These are phyloP conservation scores for Macadamia integrifolia DNA, from an alignment of 164 flowering plant species.

Conservation along the genomic window DNA sequence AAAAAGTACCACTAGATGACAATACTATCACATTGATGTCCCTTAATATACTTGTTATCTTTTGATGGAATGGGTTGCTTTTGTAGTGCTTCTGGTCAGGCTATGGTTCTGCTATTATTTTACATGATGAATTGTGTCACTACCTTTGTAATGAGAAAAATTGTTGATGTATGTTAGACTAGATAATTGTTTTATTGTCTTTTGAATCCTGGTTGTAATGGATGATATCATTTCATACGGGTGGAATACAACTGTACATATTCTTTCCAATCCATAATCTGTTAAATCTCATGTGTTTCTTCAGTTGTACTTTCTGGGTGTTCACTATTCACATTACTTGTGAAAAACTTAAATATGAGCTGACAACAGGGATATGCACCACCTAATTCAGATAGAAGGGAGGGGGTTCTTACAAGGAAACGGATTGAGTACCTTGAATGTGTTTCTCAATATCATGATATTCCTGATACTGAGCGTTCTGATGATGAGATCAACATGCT, in stretches of 20 bases:
- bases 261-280: not conserved
- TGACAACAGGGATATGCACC: slow-evolving; percentile 99
- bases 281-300: not conserved
- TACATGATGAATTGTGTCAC: no score
- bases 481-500: slow-evolving; percentile 98
- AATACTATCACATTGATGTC: no score
- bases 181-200: no score
- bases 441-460: slow-evolving; percentile 87
- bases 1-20: no score
- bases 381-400: slow-evolving; percentile 99
- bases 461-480: slow-evolving; percentile 86
- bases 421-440: slow-evolving; percentile 86
- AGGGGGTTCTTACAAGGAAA: slow-evolving; percentile 82
- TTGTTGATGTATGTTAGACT: no score
- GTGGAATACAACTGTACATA: not conserved
- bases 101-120: no score
- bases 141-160: no score
- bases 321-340: slow-evolving; percentile 19
- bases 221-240: no score
- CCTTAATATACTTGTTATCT: no score
- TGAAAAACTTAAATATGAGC: slow-evolving; percentile 58
- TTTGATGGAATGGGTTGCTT: not conserved
- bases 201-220: no score
- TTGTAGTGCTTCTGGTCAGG: not conserved
- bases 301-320: slow-evolving; percentile 1